Evolutionary conservation across 805 yeast genomes (phyloP).

Genomic region (Kregervanrija fluxuum): DNA sequence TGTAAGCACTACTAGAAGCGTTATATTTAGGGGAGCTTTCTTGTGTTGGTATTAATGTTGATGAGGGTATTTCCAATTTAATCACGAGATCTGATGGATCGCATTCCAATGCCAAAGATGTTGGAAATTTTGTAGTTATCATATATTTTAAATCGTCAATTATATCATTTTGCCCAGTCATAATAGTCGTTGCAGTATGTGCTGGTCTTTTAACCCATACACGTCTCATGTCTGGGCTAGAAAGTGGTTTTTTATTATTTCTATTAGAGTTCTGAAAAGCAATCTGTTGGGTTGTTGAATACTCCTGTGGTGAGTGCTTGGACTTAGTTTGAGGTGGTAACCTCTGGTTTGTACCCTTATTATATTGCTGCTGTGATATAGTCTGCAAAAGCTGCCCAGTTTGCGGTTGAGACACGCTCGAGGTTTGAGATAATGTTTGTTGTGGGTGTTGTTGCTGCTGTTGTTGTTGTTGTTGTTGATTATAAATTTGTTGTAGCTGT

Average conservation of each 20-base stretch:
- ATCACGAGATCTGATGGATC: conserved; percentile 65
- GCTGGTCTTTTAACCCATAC: conserved; percentile 48
- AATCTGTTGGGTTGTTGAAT: not conserved
- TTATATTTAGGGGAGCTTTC: too few species aligned
- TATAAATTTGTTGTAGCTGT: too few species aligned
- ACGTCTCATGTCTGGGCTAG: conserved; percentile 25
- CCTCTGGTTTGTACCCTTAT: conserved; percentile 15
- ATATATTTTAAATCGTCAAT: conserved; percentile 76
- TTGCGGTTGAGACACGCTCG: not conserved
- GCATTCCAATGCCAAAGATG: conserved; percentile 49
- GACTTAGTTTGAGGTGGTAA: not conserved
- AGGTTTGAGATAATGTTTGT: too few species aligned
- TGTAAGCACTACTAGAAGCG: too few species aligned
- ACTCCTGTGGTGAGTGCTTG: not conserved
- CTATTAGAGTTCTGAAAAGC: not conserved
- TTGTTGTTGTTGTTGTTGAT: too few species aligned
- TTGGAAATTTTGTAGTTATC: conserved; percentile 58
- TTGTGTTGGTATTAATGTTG: not conserved
- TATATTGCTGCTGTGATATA: conserved; percentile 13
- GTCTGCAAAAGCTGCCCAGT: not conserved
- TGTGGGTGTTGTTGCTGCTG: too few species aligned
- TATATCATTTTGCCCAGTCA: conserved; percentile 53
- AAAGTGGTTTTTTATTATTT: conserved; percentile 1
- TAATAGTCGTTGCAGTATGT: conserved; percentile 63
- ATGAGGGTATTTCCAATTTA: conserved; percentile 19